Conservation (phyloP, 306 rosid species). For the Quercus dentata region DNA sequence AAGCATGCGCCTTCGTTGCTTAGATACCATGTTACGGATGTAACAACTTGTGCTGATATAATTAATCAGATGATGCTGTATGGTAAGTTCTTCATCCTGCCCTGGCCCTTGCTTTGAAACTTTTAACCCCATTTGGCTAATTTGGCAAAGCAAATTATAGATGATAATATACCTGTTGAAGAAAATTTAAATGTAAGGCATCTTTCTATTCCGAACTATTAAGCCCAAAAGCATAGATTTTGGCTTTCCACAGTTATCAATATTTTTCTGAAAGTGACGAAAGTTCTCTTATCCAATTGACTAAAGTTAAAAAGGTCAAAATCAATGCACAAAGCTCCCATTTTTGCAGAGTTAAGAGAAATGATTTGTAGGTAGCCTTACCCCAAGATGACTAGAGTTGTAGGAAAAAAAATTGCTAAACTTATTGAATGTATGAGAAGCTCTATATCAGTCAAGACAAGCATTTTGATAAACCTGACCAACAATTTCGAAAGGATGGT, state of each 20-base stretch:
- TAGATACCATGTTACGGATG: conserved; percentile 88
- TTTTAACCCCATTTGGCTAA: conserved; percentile 68
- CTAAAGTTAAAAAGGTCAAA: not conserved
- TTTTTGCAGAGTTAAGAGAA: too few species aligned
- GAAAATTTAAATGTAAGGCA: not conserved
- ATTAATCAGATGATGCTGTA: conserved; percentile 61
- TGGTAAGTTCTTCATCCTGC: conserved; percentile 30
- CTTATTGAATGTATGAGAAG: not conserved
- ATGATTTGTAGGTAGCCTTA: too few species aligned
- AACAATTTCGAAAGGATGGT: not conserved
- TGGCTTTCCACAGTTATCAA: not conserved
- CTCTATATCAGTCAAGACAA: not conserved
- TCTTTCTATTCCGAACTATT: conserved; percentile 12
- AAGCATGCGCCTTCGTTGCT: conserved; percentile 87
- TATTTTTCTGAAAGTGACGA: not conserved
- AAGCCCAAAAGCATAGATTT: not conserved
- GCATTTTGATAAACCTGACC: not conserved
- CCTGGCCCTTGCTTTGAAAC: conserved; percentile 43
- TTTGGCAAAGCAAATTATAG: conserved; percentile 25
- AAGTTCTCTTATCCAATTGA: not conserved
- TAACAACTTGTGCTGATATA: conserved; percentile 59
- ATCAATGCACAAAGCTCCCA: too few species aligned
- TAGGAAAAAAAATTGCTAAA: not conserved
- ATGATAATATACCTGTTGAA: conserved; percentile 29
- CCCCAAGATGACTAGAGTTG: not conserved